These are phyloP conservation scores for Neonectria coccinea DNA, from an alignment of 2,329 filamentous ascomycete genomes.

Conservation along the genomic window DNA sequence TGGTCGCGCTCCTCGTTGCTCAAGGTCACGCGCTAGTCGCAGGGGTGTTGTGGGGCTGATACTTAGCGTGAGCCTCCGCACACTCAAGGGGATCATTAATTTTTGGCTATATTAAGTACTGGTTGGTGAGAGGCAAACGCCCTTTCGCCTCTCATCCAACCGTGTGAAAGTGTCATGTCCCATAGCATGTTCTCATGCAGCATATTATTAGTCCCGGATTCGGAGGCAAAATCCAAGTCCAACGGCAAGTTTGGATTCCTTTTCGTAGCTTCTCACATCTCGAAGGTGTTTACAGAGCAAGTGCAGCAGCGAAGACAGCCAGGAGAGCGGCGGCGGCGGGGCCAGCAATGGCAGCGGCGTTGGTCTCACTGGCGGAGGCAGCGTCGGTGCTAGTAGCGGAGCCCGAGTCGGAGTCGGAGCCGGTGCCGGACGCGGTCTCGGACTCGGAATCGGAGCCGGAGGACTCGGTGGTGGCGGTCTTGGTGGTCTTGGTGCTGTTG, in stretches of 20 bases:
- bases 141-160: conserved; percentile 13
- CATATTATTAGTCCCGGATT: conserved; percentile 10
- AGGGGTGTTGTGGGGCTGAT: too few species aligned
- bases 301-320: conserved; percentile 47
- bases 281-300: conserved; percentile 48
- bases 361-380: conserved; percentile 28
- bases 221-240: background rate
- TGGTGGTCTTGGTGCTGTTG: background rate
- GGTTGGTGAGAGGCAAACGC: background rate
- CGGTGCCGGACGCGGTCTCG: conserved; percentile 13
- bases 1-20: too few species aligned
- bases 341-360: conserved; percentile 41
- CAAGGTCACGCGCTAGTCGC: too few species aligned
- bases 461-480: conserved; percentile 15
- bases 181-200: conserved; percentile 10
- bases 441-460: background rate
- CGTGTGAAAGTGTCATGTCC: conserved; percentile 18
- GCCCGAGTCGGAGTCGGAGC: background rate
- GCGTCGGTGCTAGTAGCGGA: conserved; percentile 2
- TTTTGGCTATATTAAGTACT: conserved; percentile 30
- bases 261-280: conserved; percentile 1
- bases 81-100: too few species aligned
- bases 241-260: background rate
- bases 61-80: too few species aligned
- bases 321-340: conserved; percentile 47